Evolutionary conservation across 768 basidiomycete genomes (phyloP), one percentile per base, ranked within the genome.

Genomic region (Cyathus striatus): DNA sequence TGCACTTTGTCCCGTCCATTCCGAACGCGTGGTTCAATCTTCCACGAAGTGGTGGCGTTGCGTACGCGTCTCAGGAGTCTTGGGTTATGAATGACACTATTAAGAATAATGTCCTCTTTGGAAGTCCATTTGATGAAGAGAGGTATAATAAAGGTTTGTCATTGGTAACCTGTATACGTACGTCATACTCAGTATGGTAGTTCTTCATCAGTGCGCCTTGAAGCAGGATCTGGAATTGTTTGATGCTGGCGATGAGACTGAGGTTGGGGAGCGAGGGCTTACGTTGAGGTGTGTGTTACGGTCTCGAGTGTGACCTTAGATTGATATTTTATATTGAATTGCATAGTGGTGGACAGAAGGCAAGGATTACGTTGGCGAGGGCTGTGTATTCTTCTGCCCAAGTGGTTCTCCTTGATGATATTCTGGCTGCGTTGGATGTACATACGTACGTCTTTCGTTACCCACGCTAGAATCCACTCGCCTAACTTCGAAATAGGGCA

Each of bases 71-170:
- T 1, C 88, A 92, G 56, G 86, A 88, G 54, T 79, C 84, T 2
- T 92, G 86, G 86, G 79, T 89, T 9, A 75, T 83, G 59, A 88
- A 84, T 47, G 83, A 81, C 43, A 86, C 84, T 0, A 82, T 87
- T 39, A 69, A 32, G 30, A 16, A 13, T 13, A 3, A 13, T 12
- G 12, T 16, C 17, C 13, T 5, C 13, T 32, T 32, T 32, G 3
- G 12, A 12, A 32, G 30, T 32, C 30, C 81, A 0, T 89, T 79
- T 47, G 83, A 94, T 36, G 82, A 86, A 55, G 78, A 73, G 43
- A 32, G 83, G 5, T 94, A 93, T 57, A 81, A 81, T 13, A 32
- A 32, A 13, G 13, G 4, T 26, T 25, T 23, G 36, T n/a, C n/a
- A 38, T n/a, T n/a, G n/a, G n/a, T n/a, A n/a, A n/a, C n/a, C n/a